Evolutionary conservation across 164 flowering plant genomes (phyloP).

Genomic region (Buxus sempervirens): DNA sequence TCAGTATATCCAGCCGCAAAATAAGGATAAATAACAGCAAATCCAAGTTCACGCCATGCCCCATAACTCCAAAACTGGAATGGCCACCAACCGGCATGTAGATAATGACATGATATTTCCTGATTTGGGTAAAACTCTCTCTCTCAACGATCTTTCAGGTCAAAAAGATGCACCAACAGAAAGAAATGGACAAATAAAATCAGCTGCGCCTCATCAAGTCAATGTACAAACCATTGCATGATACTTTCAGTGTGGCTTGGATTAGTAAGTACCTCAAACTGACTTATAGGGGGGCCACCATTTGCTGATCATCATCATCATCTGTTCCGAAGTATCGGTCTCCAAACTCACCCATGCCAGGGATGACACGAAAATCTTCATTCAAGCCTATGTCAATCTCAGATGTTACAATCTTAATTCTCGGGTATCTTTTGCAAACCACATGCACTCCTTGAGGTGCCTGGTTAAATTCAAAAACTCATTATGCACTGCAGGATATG

Average conservation of each 20-base stretch:
- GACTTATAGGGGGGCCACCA: conserved; percentile 9
- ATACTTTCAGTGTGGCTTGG: not conserved
- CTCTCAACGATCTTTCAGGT: no score
- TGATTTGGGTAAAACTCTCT: no score
- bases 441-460: conserved; percentile 95
- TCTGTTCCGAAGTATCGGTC: conserved; percentile 97
- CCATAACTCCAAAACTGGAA: no score
- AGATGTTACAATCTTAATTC: conserved; percentile 91
- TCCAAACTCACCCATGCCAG: conserved; percentile 98
- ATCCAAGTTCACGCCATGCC: no score
- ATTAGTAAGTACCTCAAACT: not conserved
- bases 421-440: conserved; percentile 85
- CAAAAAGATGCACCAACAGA: no score
- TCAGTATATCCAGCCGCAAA: no score
- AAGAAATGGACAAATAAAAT: no score
- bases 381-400: conserved; percentile 85
- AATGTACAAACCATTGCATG: no score
- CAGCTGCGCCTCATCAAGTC: no score
- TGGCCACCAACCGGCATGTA: no score
- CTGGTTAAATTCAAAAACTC: conserved; percentile 29
- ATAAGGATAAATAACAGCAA: no score
- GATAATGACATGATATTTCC: no score
- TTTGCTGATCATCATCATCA: conserved; percentile 53
- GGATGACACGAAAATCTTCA: conserved; percentile 80
- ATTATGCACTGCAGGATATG: not conserved